Percentiles rank a stretch among this genome's conserved stretches.
phyloP scores from a whole-genome alignment of 202 grass and related monocot genomes.

The Cymbopogon flexuosus region DNA sequence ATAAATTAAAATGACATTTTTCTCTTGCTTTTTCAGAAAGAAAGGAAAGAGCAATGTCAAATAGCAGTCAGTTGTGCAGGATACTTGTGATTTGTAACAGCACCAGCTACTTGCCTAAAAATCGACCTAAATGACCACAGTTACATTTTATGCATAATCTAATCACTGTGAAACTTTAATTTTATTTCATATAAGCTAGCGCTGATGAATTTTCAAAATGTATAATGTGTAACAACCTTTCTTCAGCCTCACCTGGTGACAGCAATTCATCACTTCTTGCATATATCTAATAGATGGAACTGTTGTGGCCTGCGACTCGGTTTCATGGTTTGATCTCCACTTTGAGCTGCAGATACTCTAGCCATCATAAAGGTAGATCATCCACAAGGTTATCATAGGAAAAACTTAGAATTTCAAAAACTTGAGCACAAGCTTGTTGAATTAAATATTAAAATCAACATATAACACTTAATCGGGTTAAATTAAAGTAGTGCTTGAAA shows the following conservation, averaged over 20 bases:
- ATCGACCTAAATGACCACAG: not conserved
- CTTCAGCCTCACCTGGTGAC: not conserved
- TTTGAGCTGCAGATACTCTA: conserved; percentile 4
- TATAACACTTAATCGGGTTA: conserved; percentile 31
- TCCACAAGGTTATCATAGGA: not conserved
- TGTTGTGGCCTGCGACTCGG: not conserved
- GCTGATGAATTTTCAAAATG: not conserved
- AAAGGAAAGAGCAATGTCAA: not conserved
- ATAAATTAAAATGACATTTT: not conserved
- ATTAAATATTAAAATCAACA: conserved; percentile 3
- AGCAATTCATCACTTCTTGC: not conserved
- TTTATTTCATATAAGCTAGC: not conserved
- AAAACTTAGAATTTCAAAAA: not conserved
- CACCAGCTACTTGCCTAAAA: not conserved
- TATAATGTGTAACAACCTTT: not conserved
- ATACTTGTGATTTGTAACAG: not conserved
- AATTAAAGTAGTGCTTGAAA: conserved; percentile 14
- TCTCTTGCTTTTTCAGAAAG: not conserved
- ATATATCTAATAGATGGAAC: not conserved
- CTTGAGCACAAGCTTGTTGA: not conserved
- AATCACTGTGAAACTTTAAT: not conserved
- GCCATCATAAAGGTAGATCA: conserved; percentile 8
- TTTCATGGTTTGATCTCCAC: not conserved
- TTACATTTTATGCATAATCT: not conserved
- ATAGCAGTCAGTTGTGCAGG: not conserved